phyloP scores from a whole-genome alignment of 73 alveolate genomes.

The Durusdinium trenchii region DNA sequence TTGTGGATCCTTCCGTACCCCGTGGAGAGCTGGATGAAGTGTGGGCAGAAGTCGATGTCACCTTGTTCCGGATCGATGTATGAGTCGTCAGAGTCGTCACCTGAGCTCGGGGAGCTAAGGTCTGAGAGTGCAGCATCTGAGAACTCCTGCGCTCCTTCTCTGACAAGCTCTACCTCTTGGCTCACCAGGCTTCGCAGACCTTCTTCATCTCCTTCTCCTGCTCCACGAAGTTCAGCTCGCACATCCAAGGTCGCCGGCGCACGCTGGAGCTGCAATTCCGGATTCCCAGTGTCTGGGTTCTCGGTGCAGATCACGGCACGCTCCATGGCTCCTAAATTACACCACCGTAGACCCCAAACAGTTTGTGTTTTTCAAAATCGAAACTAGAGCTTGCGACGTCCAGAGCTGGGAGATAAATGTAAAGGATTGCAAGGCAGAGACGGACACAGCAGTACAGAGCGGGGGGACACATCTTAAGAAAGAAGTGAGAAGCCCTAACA shows the following conservation, averaged over 20 bases:
- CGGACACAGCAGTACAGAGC: too few relatives aligned
- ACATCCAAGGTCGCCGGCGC: background rate
- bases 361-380: too few relatives aligned
- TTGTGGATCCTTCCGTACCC: background rate
- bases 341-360: too few relatives aligned
- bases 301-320: background rate
- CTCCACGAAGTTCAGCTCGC: background rate
- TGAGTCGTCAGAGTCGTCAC: background rate
- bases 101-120: too few relatives aligned
- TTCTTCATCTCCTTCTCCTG: background rate
- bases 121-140: background rate
- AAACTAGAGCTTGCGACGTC: too few relatives aligned
- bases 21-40: background rate
- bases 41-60: background rate
- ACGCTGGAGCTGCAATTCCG: background rate
- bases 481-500: too few relatives aligned
- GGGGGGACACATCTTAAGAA: too few relatives aligned
- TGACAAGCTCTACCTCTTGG: background rate
- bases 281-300: background rate
- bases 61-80: background rate
- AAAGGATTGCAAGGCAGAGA: too few relatives aligned
- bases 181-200: background rate
- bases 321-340: conserved; percentile 5
- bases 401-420: too few relatives aligned
- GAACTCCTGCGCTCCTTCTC: background rate